These are phyloP conservation scores for Ceratocystiopsis minuta DNA, from an alignment of 2,329 filamentous ascomycete genomes.

Conservation along the genomic window DNA sequence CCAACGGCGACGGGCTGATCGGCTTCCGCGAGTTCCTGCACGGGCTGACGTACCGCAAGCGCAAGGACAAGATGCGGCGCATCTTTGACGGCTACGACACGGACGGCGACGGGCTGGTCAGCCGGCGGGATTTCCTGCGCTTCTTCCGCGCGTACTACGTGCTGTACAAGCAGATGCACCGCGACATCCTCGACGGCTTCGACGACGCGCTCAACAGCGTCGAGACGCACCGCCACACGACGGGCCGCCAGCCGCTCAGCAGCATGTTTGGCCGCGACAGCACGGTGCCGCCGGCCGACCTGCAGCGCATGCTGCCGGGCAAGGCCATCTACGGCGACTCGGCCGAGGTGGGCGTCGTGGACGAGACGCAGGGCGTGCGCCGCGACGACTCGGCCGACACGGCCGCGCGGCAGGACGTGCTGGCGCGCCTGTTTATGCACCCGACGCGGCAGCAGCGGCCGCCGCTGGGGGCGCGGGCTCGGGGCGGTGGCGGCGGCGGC, in stretches of 20 bases:
- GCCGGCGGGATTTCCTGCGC: conserved; percentile 70
- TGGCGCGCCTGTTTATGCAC: conserved; percentile 22
- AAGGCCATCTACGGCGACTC: conserved; percentile 40
- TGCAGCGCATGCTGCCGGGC: conserved; percentile 43
- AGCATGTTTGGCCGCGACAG: conserved; percentile 57
- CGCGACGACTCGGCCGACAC: conserved; percentile 39
- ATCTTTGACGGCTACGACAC: conserved; percentile 70
- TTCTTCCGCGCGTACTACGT: conserved; percentile 89
- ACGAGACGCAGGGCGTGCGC: conserved; percentile 38
- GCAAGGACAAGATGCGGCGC: conserved; percentile 11
- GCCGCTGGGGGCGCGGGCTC: too few species aligned
- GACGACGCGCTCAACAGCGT: conserved; percentile 62
- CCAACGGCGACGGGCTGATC: conserved; percentile 73
- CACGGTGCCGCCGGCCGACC: conserved; percentile 44
- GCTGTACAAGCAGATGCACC: conserved; percentile 75
- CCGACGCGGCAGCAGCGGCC: not conserved
- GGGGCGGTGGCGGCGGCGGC: not conserved
- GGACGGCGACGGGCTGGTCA: conserved; percentile 71
- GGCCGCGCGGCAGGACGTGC: conserved; percentile 8
- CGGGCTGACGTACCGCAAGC: conserved; percentile 53
- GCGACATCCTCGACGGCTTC: conserved; percentile 60
- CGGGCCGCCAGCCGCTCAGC: conserved; percentile 58
- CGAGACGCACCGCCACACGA: conserved; percentile 58
- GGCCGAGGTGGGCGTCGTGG: conserved; percentile 45
- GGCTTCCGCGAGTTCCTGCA: conserved; percentile 83